Conservation (phyloP, 768 basidiomycete genomes). For the Lentinula sp. region DNA sequence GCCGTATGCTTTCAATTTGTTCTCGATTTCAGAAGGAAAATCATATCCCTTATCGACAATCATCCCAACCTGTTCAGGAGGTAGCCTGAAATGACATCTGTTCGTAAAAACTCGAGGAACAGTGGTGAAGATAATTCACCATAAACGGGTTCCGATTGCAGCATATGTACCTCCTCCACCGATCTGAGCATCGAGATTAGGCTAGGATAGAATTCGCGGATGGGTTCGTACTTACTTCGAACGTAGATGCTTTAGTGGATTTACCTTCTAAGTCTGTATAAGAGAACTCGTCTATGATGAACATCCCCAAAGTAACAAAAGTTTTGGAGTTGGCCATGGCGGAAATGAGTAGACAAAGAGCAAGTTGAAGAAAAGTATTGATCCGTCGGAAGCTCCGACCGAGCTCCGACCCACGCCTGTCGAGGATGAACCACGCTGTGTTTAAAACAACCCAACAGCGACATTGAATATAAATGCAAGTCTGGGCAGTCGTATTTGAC, state of each 20-base stretch:
- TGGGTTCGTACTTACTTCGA: slow-evolving; percentile 38
- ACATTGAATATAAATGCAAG: slow-evolving; percentile 27
- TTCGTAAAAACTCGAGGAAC: not conserved
- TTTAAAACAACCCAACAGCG: slow-evolving; percentile 1
- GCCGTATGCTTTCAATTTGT: slow-evolving; percentile 56
- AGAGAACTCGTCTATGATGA: slow-evolving; percentile 82
- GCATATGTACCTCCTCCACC: slow-evolving; percentile 89
- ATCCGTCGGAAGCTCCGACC: slow-evolving; percentile 2
- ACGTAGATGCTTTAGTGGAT: slow-evolving; percentile 36
- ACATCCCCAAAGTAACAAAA: slow-evolving; percentile 79
- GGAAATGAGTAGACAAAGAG: slow-evolving; percentile 2
- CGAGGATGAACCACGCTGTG: not conserved
- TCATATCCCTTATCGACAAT: slow-evolving; percentile 78
- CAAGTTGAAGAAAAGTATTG: no score
- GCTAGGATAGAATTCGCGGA: not conserved
- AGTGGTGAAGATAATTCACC: slow-evolving; percentile 31
- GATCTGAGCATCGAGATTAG: slow-evolving; percentile 40
- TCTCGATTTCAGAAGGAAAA: slow-evolving; percentile 57
- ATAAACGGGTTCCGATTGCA: slow-evolving; percentile 75
- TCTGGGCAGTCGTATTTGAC: slow-evolving; percentile 39
- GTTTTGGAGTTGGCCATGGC: slow-evolving; percentile 12
- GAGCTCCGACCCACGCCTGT: no score
- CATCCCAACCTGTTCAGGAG: slow-evolving; percentile 66
- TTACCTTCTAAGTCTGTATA: slow-evolving; percentile 53
- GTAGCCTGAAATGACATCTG: slow-evolving; percentile 42